phyloP scores from a whole-genome alignment of 2,329 filamentous ascomycete genomes.

The Paraphaeosphaeria minitans region DNA sequence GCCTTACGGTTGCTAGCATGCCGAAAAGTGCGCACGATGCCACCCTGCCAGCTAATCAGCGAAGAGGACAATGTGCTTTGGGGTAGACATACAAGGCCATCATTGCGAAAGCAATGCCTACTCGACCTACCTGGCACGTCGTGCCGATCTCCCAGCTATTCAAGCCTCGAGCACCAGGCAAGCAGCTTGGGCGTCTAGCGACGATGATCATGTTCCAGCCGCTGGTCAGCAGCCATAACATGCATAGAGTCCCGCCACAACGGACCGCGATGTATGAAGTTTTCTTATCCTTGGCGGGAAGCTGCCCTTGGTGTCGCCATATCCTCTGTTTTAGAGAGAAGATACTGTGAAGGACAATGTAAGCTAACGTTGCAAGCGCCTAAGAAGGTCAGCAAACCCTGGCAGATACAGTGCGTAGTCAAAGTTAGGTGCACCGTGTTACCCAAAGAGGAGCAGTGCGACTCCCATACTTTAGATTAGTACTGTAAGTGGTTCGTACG shows the following conservation, averaged over 20 bases:
- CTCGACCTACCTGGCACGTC: slow-evolving; percentile 37
- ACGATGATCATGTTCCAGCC: slow-evolving; percentile 49
- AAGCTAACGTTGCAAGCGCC: slow-evolving; percentile 41
- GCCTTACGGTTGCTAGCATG: slow-evolving; percentile 39
- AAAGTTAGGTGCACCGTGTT: too few species aligned
- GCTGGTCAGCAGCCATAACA: slow-evolving; percentile 45
- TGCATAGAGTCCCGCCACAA: slow-evolving; percentile 36
- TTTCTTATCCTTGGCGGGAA: slow-evolving; percentile 31
- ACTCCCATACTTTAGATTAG: too few species aligned
- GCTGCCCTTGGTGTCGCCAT: slow-evolving; percentile 33
- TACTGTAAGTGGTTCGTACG: slow-evolving; percentile 10
- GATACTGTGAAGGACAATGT: slow-evolving; percentile 42
- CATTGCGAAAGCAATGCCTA: slow-evolving; percentile 39
- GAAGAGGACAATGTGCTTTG: background rate
- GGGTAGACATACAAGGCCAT: slow-evolving; percentile 39
- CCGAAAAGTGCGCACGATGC: slow-evolving; percentile 41
- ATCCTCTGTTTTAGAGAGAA: slow-evolving; percentile 39
- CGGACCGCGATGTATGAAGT: slow-evolving; percentile 42
- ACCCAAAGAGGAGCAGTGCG: too few species aligned
- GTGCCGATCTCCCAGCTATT: slow-evolving; percentile 41
- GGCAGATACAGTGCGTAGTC: background rate
- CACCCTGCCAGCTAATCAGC: slow-evolving; percentile 25
- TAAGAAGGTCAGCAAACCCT: slow-evolving; percentile 23
- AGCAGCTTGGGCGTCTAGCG: slow-evolving; percentile 43
- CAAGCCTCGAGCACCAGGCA: slow-evolving; percentile 25